phyloP scores from a whole-genome alignment of 192 early-diverging fungal species.

The Backusella luteola region DNA sequence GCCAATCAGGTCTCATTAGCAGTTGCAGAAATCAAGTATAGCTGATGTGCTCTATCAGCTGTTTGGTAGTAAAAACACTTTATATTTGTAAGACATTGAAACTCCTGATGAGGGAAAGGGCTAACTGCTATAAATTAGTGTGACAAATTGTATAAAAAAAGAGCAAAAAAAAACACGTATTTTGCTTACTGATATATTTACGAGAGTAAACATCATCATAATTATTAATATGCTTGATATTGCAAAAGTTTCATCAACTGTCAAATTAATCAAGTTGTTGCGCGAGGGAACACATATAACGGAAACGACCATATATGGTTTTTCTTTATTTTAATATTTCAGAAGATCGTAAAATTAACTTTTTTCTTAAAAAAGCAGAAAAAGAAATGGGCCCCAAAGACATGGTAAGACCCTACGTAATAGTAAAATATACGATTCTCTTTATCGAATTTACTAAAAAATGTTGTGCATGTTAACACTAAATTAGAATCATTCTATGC shows the following conservation, averaged over 20 bases:
- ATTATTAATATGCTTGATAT: not conserved
- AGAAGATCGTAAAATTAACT: not conserved
- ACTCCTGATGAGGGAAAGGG: not conserved
- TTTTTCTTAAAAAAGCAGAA: not conserved
- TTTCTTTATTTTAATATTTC: not conserved
- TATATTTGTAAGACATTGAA: not conserved
- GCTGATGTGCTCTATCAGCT: not conserved
- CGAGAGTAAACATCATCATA: not conserved
- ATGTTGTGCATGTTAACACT: not conserved
- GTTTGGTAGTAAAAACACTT: not conserved
- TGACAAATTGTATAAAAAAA: not conserved
- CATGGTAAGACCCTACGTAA: not conserved
- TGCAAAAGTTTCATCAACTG: not conserved
- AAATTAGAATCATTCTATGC: not conserved
- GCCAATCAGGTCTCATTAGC: not conserved
- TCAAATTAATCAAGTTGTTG: not conserved
- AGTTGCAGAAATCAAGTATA: not conserved
- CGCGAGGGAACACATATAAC: not conserved
- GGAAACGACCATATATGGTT: not conserved
- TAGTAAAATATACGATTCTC: not conserved
- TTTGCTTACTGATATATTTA: not conserved
- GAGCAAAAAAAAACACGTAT: not conserved
- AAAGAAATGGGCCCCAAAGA: not conserved
- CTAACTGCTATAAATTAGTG: not conserved
- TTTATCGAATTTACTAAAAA: not conserved